A percentile compares a stretch with the other conserved stretches of the same genome.
Conservation (phyloP, 306 rosid genomes). For the Ormosia semicastrata region DNA sequence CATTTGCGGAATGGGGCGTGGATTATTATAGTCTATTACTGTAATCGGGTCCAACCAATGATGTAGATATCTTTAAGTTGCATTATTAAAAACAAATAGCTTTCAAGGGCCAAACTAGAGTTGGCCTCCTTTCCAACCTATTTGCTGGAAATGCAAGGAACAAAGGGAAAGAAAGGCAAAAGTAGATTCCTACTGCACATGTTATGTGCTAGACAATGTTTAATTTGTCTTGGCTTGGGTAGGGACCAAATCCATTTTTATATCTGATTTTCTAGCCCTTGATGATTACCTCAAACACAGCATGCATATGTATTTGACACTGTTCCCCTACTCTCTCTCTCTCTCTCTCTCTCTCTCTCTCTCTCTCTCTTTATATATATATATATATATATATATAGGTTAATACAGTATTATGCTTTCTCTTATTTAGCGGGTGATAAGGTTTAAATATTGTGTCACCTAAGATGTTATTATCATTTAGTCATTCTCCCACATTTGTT, state of each 20-base stretch:
- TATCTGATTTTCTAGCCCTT: neutral
- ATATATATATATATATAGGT: neutral
- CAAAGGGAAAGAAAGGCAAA: constrained; percentile 29
- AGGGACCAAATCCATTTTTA: constrained; percentile 9
- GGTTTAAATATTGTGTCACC: neutral
- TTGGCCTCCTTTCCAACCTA: constrained; percentile 40
- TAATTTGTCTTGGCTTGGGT: constrained; percentile 41
- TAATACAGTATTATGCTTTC: neutral
- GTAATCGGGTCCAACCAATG: constrained; percentile 53
- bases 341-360: no score
- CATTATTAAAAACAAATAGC: constrained; percentile 23
- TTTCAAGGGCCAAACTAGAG: constrained; percentile 27
- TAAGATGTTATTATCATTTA: neutral
- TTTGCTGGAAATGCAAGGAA: constrained; percentile 54
- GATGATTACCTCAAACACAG: constrained; percentile 32
- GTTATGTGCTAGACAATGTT: constrained; percentile 35
- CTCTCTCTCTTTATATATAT: no score
- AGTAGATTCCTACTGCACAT: constrained; percentile 57
- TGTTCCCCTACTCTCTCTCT: neutral
- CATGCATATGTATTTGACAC: neutral
- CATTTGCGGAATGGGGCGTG: constrained; percentile 28
- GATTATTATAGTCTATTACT: constrained; percentile 50
- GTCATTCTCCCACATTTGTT: neutral
- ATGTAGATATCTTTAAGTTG: constrained; percentile 44
- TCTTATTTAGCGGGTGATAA: neutral